Evolutionary conservation across 768 basidiomycete species (phyloP).

Genomic region (Mycena leptocephala): DNA sequence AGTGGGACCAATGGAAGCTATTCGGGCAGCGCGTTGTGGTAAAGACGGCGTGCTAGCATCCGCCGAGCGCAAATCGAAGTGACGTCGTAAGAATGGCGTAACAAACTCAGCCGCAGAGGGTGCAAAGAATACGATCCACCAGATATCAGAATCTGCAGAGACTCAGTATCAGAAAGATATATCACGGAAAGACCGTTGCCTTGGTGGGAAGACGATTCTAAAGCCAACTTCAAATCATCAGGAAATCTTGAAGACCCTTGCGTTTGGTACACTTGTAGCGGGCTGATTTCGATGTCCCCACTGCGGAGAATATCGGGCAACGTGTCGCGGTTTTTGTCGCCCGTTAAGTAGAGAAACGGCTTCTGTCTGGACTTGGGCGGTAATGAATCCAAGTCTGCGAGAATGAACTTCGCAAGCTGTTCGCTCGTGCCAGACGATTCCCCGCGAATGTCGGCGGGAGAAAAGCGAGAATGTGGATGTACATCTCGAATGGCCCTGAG

Average conservation of each 20-base stretch:
- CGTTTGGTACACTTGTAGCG: conserved; percentile 83
- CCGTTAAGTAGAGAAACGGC: conserved; percentile 81
- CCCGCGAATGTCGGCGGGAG: conserved; percentile 55
- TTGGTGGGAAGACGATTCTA: conserved; percentile 43
- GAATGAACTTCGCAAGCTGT: conserved; percentile 76
- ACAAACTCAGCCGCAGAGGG: conserved; percentile 79
- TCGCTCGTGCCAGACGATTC: conserved; percentile 78
- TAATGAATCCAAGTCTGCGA: conserved; percentile 49
- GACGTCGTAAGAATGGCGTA: conserved; percentile 62
- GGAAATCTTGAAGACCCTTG: conserved; percentile 68
- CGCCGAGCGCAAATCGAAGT: conserved; percentile 58
- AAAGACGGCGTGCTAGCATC: background rate
- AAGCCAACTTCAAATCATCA: conserved; percentile 54
- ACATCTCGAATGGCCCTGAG: conserved; percentile 55
- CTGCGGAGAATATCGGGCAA: conserved; percentile 66
- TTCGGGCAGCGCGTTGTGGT: conserved; percentile 39
- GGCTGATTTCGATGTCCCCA: conserved; percentile 61
- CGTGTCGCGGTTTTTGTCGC: conserved; percentile 89
- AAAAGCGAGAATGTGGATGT: conserved; percentile 40
- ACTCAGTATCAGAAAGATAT: background rate
- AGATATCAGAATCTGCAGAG: conserved; percentile 43
- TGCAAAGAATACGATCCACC: conserved; percentile 87
- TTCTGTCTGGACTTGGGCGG: conserved; percentile 35
- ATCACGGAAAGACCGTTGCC: conserved; percentile 33
- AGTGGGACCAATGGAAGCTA: conserved; percentile 82